Evolutionary conservation across 768 basidiomycete species (phyloP).

Genomic region (Lepiota brunneoincarnata): DNA sequence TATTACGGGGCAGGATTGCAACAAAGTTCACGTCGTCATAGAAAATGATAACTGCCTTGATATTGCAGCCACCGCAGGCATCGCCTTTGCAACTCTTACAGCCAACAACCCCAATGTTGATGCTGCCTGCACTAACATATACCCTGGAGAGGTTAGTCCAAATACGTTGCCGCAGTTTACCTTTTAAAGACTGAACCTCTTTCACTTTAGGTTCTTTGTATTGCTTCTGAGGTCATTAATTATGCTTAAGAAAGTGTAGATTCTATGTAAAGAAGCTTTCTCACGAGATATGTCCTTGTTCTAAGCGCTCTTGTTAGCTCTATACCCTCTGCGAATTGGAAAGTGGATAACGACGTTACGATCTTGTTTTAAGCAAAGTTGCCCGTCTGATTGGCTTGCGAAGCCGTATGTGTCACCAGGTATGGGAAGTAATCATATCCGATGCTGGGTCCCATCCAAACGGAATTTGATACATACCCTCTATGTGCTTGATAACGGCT

Average conservation of each 20-base stretch:
- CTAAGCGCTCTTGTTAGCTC: no score
- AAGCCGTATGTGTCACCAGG: no score
- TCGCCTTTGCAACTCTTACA: constrained; percentile 43
- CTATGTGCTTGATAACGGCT: no score
- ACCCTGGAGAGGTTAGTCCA: constrained; percentile 50
- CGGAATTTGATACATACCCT: no score
- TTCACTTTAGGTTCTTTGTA: constrained; percentile 1
- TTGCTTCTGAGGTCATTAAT: not conserved
- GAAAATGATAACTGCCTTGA: constrained; percentile 48
- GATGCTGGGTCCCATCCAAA: no score
- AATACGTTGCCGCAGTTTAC: not conserved
- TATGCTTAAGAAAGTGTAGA: not conserved
- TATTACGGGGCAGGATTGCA: constrained; percentile 54
- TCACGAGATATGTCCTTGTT: not conserved
- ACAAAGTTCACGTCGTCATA: constrained; percentile 42
- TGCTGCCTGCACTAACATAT: constrained; percentile 49
- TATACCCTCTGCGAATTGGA: no score
- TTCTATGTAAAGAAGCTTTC: not conserved
- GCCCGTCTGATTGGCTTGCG: no score
- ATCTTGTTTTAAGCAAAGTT: no score
- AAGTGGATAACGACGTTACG: no score
- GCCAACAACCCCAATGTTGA: constrained; percentile 69
- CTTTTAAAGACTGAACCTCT: not conserved
- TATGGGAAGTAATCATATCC: no score
- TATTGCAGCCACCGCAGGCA: constrained; percentile 39